Conservation (phyloP, 495 filamentous ascomycete species). For the Talaromyces nanjingensis region DNA sequence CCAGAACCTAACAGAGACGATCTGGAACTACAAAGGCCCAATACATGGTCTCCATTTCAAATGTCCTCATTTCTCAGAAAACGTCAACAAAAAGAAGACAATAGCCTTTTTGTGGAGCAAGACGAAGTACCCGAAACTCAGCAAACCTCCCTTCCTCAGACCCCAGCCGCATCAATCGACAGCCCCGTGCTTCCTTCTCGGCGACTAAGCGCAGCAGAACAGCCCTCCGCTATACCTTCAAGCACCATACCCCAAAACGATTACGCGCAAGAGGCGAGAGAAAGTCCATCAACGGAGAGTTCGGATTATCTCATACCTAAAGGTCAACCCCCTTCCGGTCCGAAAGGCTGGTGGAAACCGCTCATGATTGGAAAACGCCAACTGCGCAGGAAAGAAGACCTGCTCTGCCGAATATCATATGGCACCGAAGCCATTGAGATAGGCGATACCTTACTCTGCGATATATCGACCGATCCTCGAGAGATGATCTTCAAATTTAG, state of each 20-base stretch:
- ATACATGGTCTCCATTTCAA: slow-evolving; percentile 5
- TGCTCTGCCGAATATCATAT: slow-evolving; percentile 20
- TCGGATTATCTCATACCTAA: no score
- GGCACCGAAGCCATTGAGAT: slow-evolving; percentile 27
- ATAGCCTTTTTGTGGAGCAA: slow-evolving; percentile 10
- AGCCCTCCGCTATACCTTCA: not conserved
- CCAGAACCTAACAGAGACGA: slow-evolving; percentile 3
- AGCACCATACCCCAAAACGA: not conserved
- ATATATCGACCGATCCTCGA: slow-evolving; percentile 13
- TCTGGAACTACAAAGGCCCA: slow-evolving; percentile 1
- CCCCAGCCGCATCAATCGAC: not conserved
- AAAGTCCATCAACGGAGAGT: not conserved
- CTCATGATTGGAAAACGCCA: not conserved
- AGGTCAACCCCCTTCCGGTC: no score
- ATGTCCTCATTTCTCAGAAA: slow-evolving; percentile 3
- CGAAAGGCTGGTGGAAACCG: no score
- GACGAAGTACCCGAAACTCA: slow-evolving; percentile 2
- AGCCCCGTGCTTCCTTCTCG: not conserved
- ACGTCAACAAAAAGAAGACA: not conserved
- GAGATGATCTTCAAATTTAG: not conserved
- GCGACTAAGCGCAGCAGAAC: not conserved
- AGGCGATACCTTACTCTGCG: slow-evolving; percentile 34
- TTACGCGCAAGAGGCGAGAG: not conserved
- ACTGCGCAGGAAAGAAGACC: not conserved
- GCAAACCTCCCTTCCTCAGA: not conserved